Evolutionary conservation across 2,329 filamentous ascomycete genomes (phyloP).

Genomic region (Phaeomoniella chlamydospora): DNA sequence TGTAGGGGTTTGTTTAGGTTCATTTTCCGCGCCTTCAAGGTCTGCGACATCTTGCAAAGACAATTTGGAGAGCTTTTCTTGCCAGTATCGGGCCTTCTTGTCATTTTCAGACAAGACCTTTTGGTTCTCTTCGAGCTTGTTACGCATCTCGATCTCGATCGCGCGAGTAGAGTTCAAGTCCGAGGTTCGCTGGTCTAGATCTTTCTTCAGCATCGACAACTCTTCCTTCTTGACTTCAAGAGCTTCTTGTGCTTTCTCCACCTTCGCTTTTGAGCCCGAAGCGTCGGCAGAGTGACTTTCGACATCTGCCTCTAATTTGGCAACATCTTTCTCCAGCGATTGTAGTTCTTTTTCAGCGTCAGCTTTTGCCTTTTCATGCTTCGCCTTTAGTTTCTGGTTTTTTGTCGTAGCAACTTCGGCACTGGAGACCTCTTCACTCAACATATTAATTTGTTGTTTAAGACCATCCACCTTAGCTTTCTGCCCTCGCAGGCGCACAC

Average conservation of each 20-base stretch:
- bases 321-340: slow-evolving; percentile 55
- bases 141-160: slow-evolving; percentile 92
- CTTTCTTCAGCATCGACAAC: slow-evolving; percentile 62
- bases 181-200: slow-evolving; percentile 71
- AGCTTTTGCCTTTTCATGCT: slow-evolving; percentile 69
- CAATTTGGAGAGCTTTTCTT: slow-evolving; percentile 78
- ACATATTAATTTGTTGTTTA: slow-evolving; percentile 69
- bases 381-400: slow-evolving; percentile 79
- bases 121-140: slow-evolving; percentile 92
- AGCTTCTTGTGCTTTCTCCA: slow-evolving; percentile 66
- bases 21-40: slow-evolving; percentile 21
- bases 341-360: slow-evolving; percentile 72
- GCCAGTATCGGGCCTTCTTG: slow-evolving; percentile 71
- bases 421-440: slow-evolving; percentile 69
- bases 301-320: slow-evolving; percentile 65
- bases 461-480: slow-evolving; percentile 80
- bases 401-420: slow-evolving; percentile 83
- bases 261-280: slow-evolving; percentile 55
- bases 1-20: slow-evolving; percentile 27
- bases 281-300: slow-evolving; percentile 62
- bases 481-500: slow-evolving; percentile 79
- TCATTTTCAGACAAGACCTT: slow-evolving; percentile 79
- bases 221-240: slow-evolving; percentile 69
- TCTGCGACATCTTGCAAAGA: slow-evolving; percentile 67
- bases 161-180: slow-evolving; percentile 83